phyloP scores from a whole-genome alignment of 1,284 basidiomycete genomes.

The Ceratobasidium sp. region DNA sequence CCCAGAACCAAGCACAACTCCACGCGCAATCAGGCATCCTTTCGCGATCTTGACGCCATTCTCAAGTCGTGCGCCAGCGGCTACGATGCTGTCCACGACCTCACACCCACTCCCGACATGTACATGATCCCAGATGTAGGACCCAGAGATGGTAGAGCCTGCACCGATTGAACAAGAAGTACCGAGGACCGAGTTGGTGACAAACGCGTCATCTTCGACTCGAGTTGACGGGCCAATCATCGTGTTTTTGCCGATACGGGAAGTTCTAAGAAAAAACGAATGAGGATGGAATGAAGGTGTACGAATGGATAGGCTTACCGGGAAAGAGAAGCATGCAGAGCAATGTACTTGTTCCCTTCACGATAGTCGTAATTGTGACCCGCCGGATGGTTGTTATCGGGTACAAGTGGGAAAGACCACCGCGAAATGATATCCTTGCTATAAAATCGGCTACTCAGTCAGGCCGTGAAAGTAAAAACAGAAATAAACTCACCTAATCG shows the following conservation, averaged over 20 bases:
- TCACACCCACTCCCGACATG: conserved; percentile 81
- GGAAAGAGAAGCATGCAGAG: conserved; percentile 79
- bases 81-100: conserved; percentile 84
- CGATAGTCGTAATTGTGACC: conserved; percentile 84
- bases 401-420: conserved; percentile 95
- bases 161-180: conserved; percentile 76
- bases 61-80: conserved; percentile 78
- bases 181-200: conserved; percentile 82
- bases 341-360: conserved; percentile 87
- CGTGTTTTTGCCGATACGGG: conserved; percentile 84
- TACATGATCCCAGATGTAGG: conserved; percentile 87
- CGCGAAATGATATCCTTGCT: conserved; percentile 92
- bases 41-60: conserved; percentile 72
- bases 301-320: conserved; percentile 65
- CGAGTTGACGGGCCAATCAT: conserved; percentile 80
- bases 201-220: conserved; percentile 72
- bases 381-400: conserved; percentile 91
- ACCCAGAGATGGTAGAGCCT: conserved; percentile 72
- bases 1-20: conserved; percentile 80
- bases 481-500: conserved; percentile 72
- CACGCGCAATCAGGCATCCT: conserved; percentile 85
- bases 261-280: conserved; percentile 64
- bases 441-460: conserved; percentile 31
- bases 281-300: conserved; percentile 56
- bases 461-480: conserved; percentile 19